These are phyloP conservation scores for Salvia miltiorrhiza DNA, from an alignment of 257 asterid species.

Conservation along the genomic window DNA sequence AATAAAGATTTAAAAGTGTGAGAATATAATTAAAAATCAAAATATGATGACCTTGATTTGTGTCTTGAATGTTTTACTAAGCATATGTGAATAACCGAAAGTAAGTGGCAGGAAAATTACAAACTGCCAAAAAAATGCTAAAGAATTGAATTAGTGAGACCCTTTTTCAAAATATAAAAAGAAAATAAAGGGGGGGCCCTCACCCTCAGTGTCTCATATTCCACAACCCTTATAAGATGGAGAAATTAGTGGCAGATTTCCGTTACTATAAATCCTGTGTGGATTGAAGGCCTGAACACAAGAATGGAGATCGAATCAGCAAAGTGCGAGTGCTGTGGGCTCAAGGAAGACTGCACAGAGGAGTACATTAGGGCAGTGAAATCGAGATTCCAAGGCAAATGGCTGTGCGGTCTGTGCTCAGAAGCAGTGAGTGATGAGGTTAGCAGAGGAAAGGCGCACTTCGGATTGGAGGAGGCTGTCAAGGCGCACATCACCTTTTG, in stretches of 20 bases:
- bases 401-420: conserved; percentile 87
- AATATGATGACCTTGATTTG: too few species aligned
- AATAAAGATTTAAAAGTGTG: too few species aligned
- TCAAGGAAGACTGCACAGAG: conserved; percentile 89
- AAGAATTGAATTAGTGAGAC: neutral
- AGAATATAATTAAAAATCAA: too few species aligned
- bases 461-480: conserved; percentile 63
- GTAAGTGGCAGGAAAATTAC: conserved; percentile 28
- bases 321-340: conserved; percentile 88
- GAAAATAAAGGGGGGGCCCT: conserved; percentile 16
- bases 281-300: too few species aligned
- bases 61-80: too few species aligned
- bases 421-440: conserved; percentile 85
- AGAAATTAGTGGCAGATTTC: conserved; percentile 64
- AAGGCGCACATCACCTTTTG: conserved; percentile 89
- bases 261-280: conserved; percentile 48
- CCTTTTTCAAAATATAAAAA: neutral
- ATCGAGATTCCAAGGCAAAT: conserved; percentile 64
- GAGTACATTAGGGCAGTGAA: conserved; percentile 70
- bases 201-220: conserved; percentile 51
- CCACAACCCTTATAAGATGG: conserved; percentile 79
- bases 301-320: conserved; percentile 70
- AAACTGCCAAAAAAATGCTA: conserved; percentile 1
- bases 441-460: conserved; percentile 40
- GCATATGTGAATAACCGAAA: conserved; percentile 30